Evolutionary conservation across 2,329 filamentous ascomycete species (phyloP), one percentile per base, ranked within the genome.

Genomic region (Xylariaceae sp.): DNA sequence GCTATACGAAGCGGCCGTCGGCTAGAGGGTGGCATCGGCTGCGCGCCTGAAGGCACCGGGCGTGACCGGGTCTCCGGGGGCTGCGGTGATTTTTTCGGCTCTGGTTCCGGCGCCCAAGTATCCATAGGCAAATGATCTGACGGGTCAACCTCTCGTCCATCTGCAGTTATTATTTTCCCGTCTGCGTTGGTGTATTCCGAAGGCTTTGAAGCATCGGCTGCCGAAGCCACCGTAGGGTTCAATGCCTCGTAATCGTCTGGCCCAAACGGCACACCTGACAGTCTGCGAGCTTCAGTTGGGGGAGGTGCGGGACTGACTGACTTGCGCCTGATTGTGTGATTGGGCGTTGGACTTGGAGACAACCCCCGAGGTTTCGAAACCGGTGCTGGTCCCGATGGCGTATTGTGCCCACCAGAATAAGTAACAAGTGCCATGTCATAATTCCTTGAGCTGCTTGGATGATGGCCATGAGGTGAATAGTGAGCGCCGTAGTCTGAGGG

Each of bases 111-210:
- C 1, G 89, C 89, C 89, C 89, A 92, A 1, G 85, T 85, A 52
- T 90, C 86, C 69, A 91, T 83, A 0, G 90, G 90, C 14, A 93
- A 78, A 68, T 93, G 89, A 71, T 93, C 90, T 0, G 89, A 91
- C 1, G 90, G 90, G 67, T 93, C 90, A 52, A 93, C 82, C 65
- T 91, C 88, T 52, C 88, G 81, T 6, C 90, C 90, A 68, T 91
- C 89, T 60, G 89, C 81, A 1, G 85, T 89, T 50, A 92, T 86
- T 58, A 93, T 91, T 67, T 90, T 90, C 7, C 84, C 87, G 49
- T 82, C 80, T 0, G 79, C 74, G 50, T 86, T 83, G 61, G 80
- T 76, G 48, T 77, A 78, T 46, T 79, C 76, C 1, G 69, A 66
- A 5, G 67, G 68, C 4, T 67, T 65, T 2, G 67, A 57, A 6